These are phyloP conservation scores for Phytopythium cucurbitacearum DNA, from an alignment of 352 stramenopile species.

Conservation along the genomic window DNA sequence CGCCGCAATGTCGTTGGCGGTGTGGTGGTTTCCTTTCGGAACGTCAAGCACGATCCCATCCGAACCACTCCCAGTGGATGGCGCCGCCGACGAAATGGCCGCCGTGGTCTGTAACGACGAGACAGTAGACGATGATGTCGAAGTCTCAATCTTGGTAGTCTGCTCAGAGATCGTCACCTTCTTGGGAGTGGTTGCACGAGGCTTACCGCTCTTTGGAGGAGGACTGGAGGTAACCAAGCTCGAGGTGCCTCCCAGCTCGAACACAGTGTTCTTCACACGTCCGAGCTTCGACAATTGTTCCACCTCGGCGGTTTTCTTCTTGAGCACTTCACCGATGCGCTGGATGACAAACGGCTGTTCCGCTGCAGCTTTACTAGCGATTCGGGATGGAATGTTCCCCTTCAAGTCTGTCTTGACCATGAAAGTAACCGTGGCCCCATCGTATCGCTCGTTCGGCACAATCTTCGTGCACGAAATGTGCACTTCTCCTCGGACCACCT, in stretches of 20 bases:
- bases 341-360: constrained; percentile 67
- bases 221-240: too few species aligned
- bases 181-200: neutral
- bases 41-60: constrained; percentile 15
- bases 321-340: constrained; percentile 47
- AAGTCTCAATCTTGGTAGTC: neutral
- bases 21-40: constrained; percentile 23
- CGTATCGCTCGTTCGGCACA: constrained; percentile 52
- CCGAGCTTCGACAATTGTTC: constrained; percentile 26
- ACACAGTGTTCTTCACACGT: constrained; percentile 44
- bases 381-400: constrained; percentile 57
- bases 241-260: constrained; percentile 12
- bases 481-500: constrained; percentile 59
- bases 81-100: too few species aligned
- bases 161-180: constrained; percentile 5
- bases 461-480: constrained; percentile 69
- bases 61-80: neutral
- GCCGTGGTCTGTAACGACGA: too few species aligned
- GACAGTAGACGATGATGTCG: too few species aligned
- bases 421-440: constrained; percentile 50
- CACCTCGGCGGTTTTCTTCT: constrained; percentile 34
- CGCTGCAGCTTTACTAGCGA: constrained; percentile 52
- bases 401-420: constrained; percentile 76
- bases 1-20: constrained; percentile 28
- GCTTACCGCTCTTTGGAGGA: too few species aligned